A percentile compares a stretch with the other conserved stretches of the same genome.
Conservation (phyloP, 208 protist genomes). For the Wallacemonas rigidus region DNA sequence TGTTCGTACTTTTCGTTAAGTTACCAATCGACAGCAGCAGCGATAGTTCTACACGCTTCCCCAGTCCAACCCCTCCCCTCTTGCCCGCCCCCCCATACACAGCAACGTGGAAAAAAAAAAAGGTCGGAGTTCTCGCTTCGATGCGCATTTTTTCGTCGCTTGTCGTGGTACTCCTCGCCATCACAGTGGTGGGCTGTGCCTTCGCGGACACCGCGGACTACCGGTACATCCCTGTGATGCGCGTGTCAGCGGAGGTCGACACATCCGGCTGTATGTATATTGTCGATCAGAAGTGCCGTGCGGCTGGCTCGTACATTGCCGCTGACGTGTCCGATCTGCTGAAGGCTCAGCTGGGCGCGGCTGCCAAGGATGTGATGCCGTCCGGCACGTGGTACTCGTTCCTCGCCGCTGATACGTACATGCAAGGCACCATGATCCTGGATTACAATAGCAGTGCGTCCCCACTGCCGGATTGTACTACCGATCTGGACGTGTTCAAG, state of each 20-base stretch:
- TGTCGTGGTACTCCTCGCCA: not conserved
- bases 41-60: too few species aligned
- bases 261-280: conserved; percentile 14
- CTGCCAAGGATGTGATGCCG: conserved; percentile 15
- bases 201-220: conserved; percentile 18
- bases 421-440: not conserved
- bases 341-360: conserved; percentile 24
- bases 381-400: conserved; percentile 34
- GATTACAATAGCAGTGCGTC: not conserved
- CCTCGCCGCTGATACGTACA: conserved; percentile 28
- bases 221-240: conserved; percentile 30
- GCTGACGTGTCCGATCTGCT: conserved; percentile 24
- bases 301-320: conserved; percentile 32
- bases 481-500: not conserved
- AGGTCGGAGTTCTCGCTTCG: not conserved
- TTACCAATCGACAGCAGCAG: not conserved
- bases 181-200: conserved; percentile 16
- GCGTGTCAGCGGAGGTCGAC: conserved; percentile 23
- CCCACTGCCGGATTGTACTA: not conserved
- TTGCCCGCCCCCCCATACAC: not conserved
- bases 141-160: conserved; percentile 5
- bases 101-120: not conserved
- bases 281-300: conserved; percentile 22
- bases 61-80: too few species aligned
- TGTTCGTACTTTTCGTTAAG: not conserved